phyloP scores from a whole-genome alignment of 805 yeast genomes.

The Myxozyma lipomycoides region DNA sequence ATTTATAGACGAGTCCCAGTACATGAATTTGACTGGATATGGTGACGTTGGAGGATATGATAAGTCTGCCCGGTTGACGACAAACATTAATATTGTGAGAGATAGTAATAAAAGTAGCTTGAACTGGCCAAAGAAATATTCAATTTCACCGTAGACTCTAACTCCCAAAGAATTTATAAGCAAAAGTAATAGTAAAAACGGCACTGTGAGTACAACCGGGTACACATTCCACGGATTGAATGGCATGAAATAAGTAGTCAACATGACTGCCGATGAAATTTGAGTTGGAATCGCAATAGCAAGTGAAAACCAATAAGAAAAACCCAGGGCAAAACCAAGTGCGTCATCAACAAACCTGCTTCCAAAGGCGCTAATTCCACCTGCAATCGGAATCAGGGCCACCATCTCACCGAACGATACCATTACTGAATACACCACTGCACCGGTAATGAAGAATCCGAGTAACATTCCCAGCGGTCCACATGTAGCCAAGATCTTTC shows the following conservation, averaged over 20 bases:
- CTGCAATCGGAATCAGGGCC: slow-evolving; percentile 46
- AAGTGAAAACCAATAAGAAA: slow-evolving; percentile 70
- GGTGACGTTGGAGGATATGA: slow-evolving; percentile 10
- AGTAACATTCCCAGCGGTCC: slow-evolving; percentile 42
- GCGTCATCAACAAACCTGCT: slow-evolving; percentile 49
- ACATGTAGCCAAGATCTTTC: slow-evolving; percentile 51
- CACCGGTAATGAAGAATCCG: slow-evolving; percentile 35
- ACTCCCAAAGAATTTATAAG: slow-evolving; percentile 54
- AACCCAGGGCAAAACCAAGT: slow-evolving; percentile 51
- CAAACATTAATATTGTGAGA: slow-evolving; percentile 55
- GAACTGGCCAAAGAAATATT: slow-evolving; percentile 54
- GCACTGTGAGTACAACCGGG: slow-evolving; percentile 66
- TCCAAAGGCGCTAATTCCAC: slow-evolving; percentile 52
- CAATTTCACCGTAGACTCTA: slow-evolving; percentile 64
- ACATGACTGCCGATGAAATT: slow-evolving; percentile 71
- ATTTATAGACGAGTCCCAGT: slow-evolving; percentile 1
- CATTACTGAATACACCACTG: slow-evolving; percentile 30
- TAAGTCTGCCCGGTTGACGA: slow-evolving; percentile 44
- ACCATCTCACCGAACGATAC: slow-evolving; percentile 30
- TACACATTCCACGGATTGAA: slow-evolving; percentile 50
- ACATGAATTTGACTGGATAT: slow-evolving; percentile 19
- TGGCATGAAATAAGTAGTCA: slow-evolving; percentile 63
- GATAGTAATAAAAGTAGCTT: slow-evolving; percentile 58
- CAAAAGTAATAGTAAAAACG: slow-evolving; percentile 45
- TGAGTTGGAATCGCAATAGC: slow-evolving; percentile 73